phyloP scores from a whole-genome alignment of 2,329 filamentous ascomycete genomes.

The Dactylellina sp. region DNA sequence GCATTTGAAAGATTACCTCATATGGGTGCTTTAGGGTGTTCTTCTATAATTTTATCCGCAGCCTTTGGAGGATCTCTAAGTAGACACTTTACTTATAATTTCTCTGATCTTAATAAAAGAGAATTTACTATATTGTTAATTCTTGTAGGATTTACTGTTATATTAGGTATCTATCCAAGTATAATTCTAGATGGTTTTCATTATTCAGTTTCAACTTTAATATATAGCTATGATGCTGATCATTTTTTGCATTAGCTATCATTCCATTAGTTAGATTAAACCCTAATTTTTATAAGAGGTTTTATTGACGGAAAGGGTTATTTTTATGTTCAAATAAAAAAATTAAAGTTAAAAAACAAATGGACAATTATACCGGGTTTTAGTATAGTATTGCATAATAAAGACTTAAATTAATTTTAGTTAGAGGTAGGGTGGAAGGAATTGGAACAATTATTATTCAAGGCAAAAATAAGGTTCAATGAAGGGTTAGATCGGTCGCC shows the following conservation, averaged over 20 bases:
- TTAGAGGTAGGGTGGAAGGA: too few relatives aligned
- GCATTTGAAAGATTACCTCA: slow-evolving; percentile 62
- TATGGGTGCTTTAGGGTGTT: slow-evolving; percentile 61
- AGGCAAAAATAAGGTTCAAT: too few relatives aligned
- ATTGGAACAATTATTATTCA: too few relatives aligned
- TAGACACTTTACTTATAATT: slow-evolving; percentile 62
- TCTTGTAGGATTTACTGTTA: slow-evolving; percentile 62
- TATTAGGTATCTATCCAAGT: slow-evolving; percentile 63
- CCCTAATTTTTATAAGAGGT: slow-evolving; percentile 1
- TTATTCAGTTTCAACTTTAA: slow-evolving; percentile 62
- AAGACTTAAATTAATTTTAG: slow-evolving; percentile 2
- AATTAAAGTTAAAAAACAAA: slow-evolving; percentile 9
- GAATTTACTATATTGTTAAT: slow-evolving; percentile 63
- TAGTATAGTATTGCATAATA: slow-evolving; percentile 7
- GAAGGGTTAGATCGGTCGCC: too few relatives aligned
- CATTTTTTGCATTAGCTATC: slow-evolving; percentile 24
- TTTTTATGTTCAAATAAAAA: slow-evolving; percentile 11
- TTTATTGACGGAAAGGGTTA: slow-evolving; percentile 1
- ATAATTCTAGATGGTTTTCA: slow-evolving; percentile 63
- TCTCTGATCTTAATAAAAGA: slow-evolving; percentile 62
- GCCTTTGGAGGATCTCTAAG: slow-evolving; percentile 62
- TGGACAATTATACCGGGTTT: slow-evolving; percentile 9
- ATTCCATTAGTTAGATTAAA: slow-evolving; percentile 12
- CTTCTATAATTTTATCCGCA: slow-evolving; percentile 62
- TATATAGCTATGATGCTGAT: slow-evolving; percentile 52